phyloP scores from a whole-genome alignment of 257 asterid genomes.

The Nicotiana knightiana region DNA sequence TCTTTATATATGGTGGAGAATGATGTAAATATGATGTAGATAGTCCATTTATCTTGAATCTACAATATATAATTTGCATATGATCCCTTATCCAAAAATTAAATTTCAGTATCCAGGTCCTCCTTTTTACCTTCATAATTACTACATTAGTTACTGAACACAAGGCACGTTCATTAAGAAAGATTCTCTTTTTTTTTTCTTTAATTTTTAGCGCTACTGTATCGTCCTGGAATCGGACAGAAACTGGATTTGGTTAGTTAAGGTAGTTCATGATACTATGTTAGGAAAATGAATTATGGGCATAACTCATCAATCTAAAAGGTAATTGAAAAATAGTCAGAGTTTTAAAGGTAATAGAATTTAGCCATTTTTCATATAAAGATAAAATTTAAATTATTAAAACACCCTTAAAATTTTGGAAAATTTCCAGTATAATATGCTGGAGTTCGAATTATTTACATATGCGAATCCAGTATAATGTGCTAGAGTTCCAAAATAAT shows the following conservation, averaged over 20 bases:
- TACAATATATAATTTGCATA: not conserved
- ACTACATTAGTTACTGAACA: not conserved
- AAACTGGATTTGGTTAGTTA: too few species aligned
- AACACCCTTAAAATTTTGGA: too few species aligned
- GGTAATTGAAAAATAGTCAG: too few species aligned
- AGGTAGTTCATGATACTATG: not conserved
- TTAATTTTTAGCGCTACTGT: too few species aligned
- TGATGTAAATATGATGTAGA: conserved; percentile 6
- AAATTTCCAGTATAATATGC: too few species aligned
- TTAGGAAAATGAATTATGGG: not conserved
- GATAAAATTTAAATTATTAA: too few species aligned
- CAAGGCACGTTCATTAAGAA: not conserved
- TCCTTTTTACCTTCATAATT: not conserved
- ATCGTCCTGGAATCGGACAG: too few species aligned
- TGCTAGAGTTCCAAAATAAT: too few species aligned
- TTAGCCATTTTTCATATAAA: too few species aligned
- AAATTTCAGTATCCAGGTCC: not conserved
- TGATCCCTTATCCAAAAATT: not conserved
- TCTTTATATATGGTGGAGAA: not conserved
- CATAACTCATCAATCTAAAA: not conserved
- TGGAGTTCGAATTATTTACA: too few species aligned
- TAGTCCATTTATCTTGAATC: not conserved
- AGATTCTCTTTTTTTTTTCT: not conserved
- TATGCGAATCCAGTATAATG: too few species aligned
- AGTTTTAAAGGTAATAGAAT: too few species aligned